Base-by-base conservation (phyloP, 2,329 filamentous ascomycete species). In the Hypomyces rosellus region DNA sequence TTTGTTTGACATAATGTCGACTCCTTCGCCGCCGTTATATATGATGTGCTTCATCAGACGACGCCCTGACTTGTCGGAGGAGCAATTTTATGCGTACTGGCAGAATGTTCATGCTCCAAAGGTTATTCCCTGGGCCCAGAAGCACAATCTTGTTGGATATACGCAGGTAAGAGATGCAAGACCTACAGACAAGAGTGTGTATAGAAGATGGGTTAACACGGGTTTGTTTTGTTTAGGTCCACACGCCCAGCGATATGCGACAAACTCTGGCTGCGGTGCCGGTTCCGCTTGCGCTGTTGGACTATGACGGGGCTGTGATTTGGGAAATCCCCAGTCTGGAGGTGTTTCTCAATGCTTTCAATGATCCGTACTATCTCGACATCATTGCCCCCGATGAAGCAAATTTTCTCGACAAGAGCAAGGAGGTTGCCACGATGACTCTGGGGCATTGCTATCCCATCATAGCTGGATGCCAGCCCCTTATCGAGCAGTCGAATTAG, bases 371-470 rank as follows among this genome's bases (percentile, higher is more conserved):
- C 34, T 51, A 48, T 16, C 11, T 39, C 3, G 44, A 48, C 2
- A 44, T 48, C 5, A 48, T 51, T 49, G 45, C 40, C 3, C 49
- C 45, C 12, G 49, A 51, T 25, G 49, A 51, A 22, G 15, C 42
- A 9, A 48, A 51, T 11, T 51, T 51, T 36, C 45, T 51, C n/a
- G 49, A 51, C 12, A 49, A 49, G 46, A 51, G 45, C 16, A 45
- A 34, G 16, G 50, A 48, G 14, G 20, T 44, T 18, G 50, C 50
- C 14, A 49, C 34, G 15, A 39, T 52, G 8, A 52, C 46, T 7
- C 8, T 52, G 12, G 50, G 50, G 15, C n/a, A 41, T 5, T 34
- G 42, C 18, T 6, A 30, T 8, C 25, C 25, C 46, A 52, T 51
- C 20, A 38, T 48, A 3, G 45, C 45, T 3, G 45, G 45, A 6